These are phyloP conservation scores for Aspergillus pseudoglaucus DNA, from an alignment of 2,329 filamentous ascomycete genomes.

Conservation along the genomic window DNA sequence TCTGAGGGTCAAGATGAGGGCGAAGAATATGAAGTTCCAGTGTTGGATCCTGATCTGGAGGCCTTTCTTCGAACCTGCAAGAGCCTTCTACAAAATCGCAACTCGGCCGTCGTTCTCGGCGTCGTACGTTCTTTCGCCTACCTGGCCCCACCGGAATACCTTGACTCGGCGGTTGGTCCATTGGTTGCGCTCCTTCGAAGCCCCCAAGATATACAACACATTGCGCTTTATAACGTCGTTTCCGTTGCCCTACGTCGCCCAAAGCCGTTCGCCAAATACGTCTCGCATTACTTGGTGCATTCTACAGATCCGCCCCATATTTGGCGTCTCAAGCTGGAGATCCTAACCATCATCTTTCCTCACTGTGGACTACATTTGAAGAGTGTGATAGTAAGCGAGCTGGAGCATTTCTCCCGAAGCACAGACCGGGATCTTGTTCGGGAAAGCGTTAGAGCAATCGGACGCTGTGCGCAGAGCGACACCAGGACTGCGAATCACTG, in stretches of 20 bases:
- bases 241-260: conserved; percentile 77
- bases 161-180: conserved; percentile 70
- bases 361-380: conserved; percentile 69
- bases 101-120: conserved; percentile 84
- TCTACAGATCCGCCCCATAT: conserved; percentile 72
- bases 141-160: conserved; percentile 71
- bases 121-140: conserved; percentile 80
- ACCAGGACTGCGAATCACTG: conserved; percentile 67
- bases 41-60: conserved; percentile 75
- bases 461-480: conserved; percentile 80
- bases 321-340: conserved; percentile 86
- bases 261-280: conserved; percentile 76
- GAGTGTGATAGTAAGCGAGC: conserved; percentile 79
- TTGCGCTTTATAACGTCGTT: conserved; percentile 90
- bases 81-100: conserved; percentile 84
- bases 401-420: conserved; percentile 83
- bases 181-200: conserved; percentile 78
- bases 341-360: conserved; percentile 85
- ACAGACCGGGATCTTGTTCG: conserved; percentile 71
- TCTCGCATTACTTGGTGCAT: conserved; percentile 81
- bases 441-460: conserved; percentile 87
- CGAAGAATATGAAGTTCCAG: conserved; percentile 48
- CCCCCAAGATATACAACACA: conserved; percentile 78
- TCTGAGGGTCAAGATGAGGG: conserved; percentile 38
- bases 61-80: conserved; percentile 72